These are phyloP conservation scores for Tephrocybe rancida DNA, from an alignment of 768 basidiomycete species.

Conservation along the genomic window DNA sequence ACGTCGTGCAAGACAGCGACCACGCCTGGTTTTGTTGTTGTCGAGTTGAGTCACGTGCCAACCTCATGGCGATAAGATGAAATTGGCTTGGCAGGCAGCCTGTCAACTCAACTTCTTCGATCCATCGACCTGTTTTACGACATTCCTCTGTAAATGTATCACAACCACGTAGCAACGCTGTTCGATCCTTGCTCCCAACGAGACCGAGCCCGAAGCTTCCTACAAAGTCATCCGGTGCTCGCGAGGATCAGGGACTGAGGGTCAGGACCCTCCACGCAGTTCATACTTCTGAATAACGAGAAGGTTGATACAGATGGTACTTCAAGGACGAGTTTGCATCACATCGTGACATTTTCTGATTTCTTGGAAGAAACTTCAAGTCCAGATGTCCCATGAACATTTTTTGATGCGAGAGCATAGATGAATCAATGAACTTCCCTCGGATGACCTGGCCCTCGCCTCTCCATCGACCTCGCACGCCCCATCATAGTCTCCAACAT, in stretches of 20 bases:
- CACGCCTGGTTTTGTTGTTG: neutral
- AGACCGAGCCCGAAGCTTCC: neutral
- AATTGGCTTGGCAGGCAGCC: neutral
- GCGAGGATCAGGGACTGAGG: too few species aligned
- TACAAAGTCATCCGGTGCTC: too few species aligned
- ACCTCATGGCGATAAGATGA: conserved; percentile 6
- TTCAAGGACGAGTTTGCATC: neutral
- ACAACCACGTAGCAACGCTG: neutral
- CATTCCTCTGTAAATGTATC: neutral
- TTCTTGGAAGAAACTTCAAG: too few species aligned
- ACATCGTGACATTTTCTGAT: neutral
- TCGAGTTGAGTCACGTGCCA: conserved; percentile 6
- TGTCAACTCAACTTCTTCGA: neutral
- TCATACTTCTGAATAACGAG: too few species aligned
- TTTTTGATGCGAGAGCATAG: too few species aligned
- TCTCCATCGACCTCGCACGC: too few species aligned
- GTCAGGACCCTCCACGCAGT: too few species aligned
- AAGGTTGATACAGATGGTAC: neutral
- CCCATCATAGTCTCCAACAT: too few species aligned
- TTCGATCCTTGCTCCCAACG: neutral
- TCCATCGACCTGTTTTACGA: neutral
- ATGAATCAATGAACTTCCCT: too few species aligned
- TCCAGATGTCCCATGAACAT: too few species aligned
- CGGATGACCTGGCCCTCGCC: too few species aligned
- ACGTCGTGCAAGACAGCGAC: conserved; percentile 1